phyloP scores from a whole-genome alignment of 2,329 filamentous ascomycete genomes.

The Hypoxylon sp. region DNA sequence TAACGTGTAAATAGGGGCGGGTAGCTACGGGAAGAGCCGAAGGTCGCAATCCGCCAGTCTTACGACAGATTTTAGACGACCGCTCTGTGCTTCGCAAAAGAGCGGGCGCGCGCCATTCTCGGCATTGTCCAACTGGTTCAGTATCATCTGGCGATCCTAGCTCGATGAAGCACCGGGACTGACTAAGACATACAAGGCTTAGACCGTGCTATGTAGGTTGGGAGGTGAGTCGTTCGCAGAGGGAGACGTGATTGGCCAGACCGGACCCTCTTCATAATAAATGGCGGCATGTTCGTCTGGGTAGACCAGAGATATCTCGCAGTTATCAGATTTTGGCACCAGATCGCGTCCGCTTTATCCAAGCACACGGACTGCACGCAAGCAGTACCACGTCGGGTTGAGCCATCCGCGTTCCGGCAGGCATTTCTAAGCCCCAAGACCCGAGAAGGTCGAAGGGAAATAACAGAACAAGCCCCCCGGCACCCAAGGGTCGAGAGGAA shows the following conservation, averaged over 20 bases:
- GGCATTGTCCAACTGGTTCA: constrained; percentile 25
- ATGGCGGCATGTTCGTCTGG: constrained; percentile 29
- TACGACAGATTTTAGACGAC: constrained; percentile 42
- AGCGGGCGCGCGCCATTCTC: constrained; percentile 27
- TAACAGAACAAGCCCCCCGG: constrained; percentile 17
- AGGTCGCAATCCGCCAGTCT: constrained; percentile 42
- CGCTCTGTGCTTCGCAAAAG: constrained; percentile 31
- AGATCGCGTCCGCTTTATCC: constrained; percentile 41
- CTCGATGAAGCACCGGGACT: constrained; percentile 33
- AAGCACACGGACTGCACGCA: constrained; percentile 33
- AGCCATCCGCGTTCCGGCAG: constrained; percentile 41
- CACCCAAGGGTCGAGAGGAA: constrained; percentile 7
- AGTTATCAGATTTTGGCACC: constrained; percentile 38
- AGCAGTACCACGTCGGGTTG: constrained; percentile 33
- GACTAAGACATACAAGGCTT: constrained; percentile 46
- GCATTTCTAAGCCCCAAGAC: constrained; percentile 21
- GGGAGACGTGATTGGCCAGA: constrained; percentile 24
- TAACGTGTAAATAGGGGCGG: constrained; percentile 21
- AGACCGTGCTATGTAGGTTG: constrained; percentile 28
- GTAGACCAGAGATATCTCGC: constrained; percentile 11
- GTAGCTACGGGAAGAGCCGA: constrained; percentile 38
- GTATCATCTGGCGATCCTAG: constrained; percentile 39
- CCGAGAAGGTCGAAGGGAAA: constrained; percentile 16
- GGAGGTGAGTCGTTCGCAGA: constrained; percentile 7
- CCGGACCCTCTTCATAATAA: constrained; percentile 28